phyloP scores from a whole-genome alignment of 73 alveolate species.

The Tetrahymena malaccensis region DNA sequence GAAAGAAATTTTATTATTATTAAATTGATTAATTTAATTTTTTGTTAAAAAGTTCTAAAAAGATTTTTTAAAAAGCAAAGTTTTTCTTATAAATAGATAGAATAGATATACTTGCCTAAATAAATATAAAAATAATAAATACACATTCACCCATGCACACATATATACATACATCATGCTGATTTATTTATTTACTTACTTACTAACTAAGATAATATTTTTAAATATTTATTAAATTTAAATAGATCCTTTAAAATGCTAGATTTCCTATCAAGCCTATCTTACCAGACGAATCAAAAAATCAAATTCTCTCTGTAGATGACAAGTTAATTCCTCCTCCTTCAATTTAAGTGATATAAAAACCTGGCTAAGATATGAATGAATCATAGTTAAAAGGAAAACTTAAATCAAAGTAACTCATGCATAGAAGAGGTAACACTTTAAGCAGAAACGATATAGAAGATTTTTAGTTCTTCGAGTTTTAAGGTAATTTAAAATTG shows the following conservation, averaged over 20 bases:
- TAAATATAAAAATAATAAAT: too few relatives aligned
- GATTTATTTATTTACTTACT: too few relatives aligned
- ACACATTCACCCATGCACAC: too few relatives aligned
- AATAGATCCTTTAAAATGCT: not conserved
- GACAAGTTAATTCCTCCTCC: not conserved
- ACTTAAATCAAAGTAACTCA: not conserved
- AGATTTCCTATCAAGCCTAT: not conserved
- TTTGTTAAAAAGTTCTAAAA: not conserved
- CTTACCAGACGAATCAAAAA: not conserved
- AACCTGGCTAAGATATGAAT: not conserved
- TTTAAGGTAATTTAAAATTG: not conserved
- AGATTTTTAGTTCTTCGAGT: not conserved
- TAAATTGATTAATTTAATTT: not conserved
- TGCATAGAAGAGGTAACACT: not conserved
- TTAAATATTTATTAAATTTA: not conserved
- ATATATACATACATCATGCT: too few relatives aligned
- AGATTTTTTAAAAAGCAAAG: not conserved
- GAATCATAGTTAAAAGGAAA: not conserved
- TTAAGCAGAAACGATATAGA: not conserved
- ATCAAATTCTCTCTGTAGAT: not conserved
- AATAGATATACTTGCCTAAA: not conserved
- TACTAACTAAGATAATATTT: too few relatives aligned
- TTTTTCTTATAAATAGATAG: not conserved
- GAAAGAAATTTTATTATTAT: not conserved
- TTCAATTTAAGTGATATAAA: not conserved